Evolutionary conservation across 768 basidiomycete genomes (phyloP), one percentile per base, ranked within the genome.

Genomic region (Boletus rufocinnamomeus): DNA sequence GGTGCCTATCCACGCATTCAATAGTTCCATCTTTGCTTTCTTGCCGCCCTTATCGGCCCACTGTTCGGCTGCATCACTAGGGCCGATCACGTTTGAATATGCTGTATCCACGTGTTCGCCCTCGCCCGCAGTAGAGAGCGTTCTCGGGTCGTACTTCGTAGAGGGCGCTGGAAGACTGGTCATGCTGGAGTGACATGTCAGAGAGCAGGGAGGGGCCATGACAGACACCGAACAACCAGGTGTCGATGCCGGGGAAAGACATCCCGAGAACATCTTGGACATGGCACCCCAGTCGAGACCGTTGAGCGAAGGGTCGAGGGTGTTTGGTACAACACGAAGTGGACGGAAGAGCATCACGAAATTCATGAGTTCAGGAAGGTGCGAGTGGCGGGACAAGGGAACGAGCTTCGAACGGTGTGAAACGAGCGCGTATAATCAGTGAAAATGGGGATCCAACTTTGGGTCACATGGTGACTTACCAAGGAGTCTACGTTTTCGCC

Each of bases 271-370:
- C 75, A 91, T 84, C 7, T 76, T 69, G 23, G 86, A 79, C 63
- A 95, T 85, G 54, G 80, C 84, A 2, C 81, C 79, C 84, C 89
- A 94, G 64, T 97, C 95, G 10, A 89, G 65, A 54, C 73, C 85
- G 63, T 67, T 70, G 55, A 76, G 82, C 41, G 60, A 74, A 55
- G 67, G 84, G 68, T 75, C 82, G 63, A 80, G 84, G 0, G 91
- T 90, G 66, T 95, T 96, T 0, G 95, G 96, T 2, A 93, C 81
- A 1, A 98, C 73, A 4, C 82, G 79, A 41, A 75, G 79, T 0
- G 96, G 96, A 21, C 82, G 82, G 74, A 99, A 97, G 19, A 96
- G 80, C 0, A 81, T 75, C 27, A 97, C 92, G 53, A 99, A 88
- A 2, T 77, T 74, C 59, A 87, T 85, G 1, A 99, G 81, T 68